Evolutionary conservation across 2,329 filamentous ascomycete species (phyloP), one percentile per base, ranked within the genome.

Genomic region (Colletotrichum liriopes): DNA sequence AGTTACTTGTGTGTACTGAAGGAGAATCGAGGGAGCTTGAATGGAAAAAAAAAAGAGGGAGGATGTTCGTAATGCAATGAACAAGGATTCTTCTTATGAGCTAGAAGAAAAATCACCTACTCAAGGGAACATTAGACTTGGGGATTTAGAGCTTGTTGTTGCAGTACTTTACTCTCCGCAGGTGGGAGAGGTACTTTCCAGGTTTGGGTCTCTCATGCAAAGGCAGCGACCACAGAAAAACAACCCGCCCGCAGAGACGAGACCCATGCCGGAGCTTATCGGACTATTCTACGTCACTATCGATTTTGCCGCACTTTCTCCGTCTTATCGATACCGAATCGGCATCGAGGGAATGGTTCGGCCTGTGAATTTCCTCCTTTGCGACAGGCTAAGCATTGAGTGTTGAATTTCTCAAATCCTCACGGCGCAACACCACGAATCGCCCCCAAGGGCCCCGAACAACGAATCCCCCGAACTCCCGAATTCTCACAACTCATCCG

Each of bases 241-340:
- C 12, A 47, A 54, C 14, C 58, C 12, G 56, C 56, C 8, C 26
- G 43, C 59, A 66, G 26, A 35, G 47, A 26, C 51, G 3, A 32
- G 18, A 18, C 43, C 65, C 43, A 35, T 60, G 29, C 23, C n/a
- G 1, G 16, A 49, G 64, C 49, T 68, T 68, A 69, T 69, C 65
- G 37, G 23, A 5, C n/a, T 14, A 23, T 8, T 45, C 52, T 58
- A 65, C 69, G 65, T 72, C 69, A 63, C 59, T 67, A 74, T 74
- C 73, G 51, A 16, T 71, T 73, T 32, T 37, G 54, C 73, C 73
- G 73, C 14, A 9, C 8, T 65, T 71, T 20, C 47, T 23, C 73
- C 73, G 71, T 0, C 20, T 35, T 67, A 74, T 74, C 73, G 73
- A 62, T 66, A 54, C 52, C 59, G 8, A 65, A 60, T 54, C 45